These are phyloP conservation scores for Blastobotrys buckinghamii DNA, from an alignment of 1,139 yeast species.

Conservation along the genomic window DNA sequence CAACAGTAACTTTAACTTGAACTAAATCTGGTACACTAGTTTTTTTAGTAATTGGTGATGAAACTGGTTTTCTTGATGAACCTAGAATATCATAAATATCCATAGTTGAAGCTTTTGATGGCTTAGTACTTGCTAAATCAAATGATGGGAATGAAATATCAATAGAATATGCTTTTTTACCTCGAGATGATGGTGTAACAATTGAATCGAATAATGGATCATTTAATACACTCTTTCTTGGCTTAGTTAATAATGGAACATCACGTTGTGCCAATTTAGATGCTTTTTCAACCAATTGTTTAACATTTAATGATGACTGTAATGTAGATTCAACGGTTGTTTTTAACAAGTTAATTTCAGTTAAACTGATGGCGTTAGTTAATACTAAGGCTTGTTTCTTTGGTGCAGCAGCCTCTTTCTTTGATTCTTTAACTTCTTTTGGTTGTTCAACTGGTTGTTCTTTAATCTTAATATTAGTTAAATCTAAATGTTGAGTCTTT, in stretches of 20 bases:
- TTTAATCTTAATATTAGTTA: slow-evolving; percentile 58
- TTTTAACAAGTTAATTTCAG: slow-evolving; percentile 21
- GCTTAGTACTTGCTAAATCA: slow-evolving; percentile 21
- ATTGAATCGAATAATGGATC: slow-evolving; percentile 66
- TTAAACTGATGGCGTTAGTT: slow-evolving; percentile 17
- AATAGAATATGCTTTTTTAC: slow-evolving; percentile 50
- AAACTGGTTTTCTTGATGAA: slow-evolving; percentile 18
- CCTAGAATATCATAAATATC: slow-evolving; percentile 45
- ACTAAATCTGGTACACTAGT: slow-evolving; percentile 30
- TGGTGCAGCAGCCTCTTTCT: slow-evolving; percentile 1
- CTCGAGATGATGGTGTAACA: slow-evolving; percentile 36
- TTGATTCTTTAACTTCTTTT: slow-evolving; percentile 23
- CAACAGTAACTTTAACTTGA: slow-evolving; percentile 44
- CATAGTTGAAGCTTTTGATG: slow-evolving; percentile 24
- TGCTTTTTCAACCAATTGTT: slow-evolving; percentile 36
- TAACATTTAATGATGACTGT: slow-evolving; percentile 26
- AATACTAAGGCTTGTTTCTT: slow-evolving; percentile 16
- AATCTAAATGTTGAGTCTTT: slow-evolving; percentile 61
- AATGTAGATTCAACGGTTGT: slow-evolving; percentile 31
- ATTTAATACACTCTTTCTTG: slow-evolving; percentile 42
- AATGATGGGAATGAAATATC: slow-evolving; percentile 45
- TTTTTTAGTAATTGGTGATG: slow-evolving; percentile 21
- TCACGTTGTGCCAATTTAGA: slow-evolving; percentile 35
- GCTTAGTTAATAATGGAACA: slow-evolving; percentile 40
- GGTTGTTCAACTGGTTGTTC: slow-evolving; percentile 17